Base-by-base conservation (phyloP, 164 flowering plant species). In the Cinnamomum micranthum region DNA sequence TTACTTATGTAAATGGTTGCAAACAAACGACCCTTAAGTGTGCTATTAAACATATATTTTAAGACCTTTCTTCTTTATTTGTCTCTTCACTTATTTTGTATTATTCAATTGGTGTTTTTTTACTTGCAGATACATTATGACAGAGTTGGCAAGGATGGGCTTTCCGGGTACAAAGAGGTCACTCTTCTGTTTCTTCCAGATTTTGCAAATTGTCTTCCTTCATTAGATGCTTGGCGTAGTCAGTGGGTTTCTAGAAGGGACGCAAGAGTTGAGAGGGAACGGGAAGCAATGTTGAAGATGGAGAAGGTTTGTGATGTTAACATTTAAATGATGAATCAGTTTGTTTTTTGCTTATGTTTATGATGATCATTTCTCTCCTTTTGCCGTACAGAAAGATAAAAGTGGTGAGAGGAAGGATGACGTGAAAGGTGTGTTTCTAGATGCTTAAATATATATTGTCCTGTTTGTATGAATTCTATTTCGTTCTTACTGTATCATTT, bases 131-230 rank as follows among this genome's bases (percentile, higher is more conserved):
- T 96, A 80, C 99, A 96, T 75, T 96, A 96, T 87, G 91, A 94
- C 63, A 85, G 99, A 90, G 74, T 91, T 82, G 98, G 97, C 71
- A 83, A 89, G 82, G 95, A 94, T 87, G 99, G 99, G 59, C 72
- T 90, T 24, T 94, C 88, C 75, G 94, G 95, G 86, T 95, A 94
- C 77, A 94, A 86, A 76, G 99, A 96, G 83, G 86, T 92, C 62
- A 88, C 97, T 70, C 95, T 96, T 9, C 77, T 91, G 14, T 96
- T 87, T 91, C 82, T 96, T 79, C 99, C 98, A 19, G 94, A 94
- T 82, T 79, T 96, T 60, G 90, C 95, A 23, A 89, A 86, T 17
- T 92, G 99, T 78, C 92, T 96, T 51, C 98, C 99, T 79, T 89
- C 98, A 33, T 59, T 92, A 70, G 89, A 88, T 69, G 69, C 79